These are phyloP conservation scores for Rhynchosporium graminicola DNA, from an alignment of 2,329 filamentous ascomycete genomes.

Conservation along the genomic window DNA sequence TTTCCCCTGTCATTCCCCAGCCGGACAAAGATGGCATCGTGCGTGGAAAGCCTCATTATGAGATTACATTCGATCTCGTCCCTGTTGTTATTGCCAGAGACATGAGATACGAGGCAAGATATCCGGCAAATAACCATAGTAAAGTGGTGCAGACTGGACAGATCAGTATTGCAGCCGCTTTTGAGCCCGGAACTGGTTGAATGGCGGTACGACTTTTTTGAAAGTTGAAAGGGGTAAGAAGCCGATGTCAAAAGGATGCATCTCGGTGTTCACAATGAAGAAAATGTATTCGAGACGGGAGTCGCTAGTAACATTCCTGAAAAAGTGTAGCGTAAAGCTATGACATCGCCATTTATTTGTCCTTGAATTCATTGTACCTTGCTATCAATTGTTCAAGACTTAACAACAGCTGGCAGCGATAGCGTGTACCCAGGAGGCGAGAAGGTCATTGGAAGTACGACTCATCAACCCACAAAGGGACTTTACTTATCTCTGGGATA, in stretches of 20 bases:
- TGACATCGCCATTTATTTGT: too few relatives aligned
- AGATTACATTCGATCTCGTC: slow-evolving; percentile 27
- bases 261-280: too few relatives aligned
- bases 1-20: slow-evolving; percentile 4
- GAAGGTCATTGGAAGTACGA: slow-evolving; percentile 26
- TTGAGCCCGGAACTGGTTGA: slow-evolving; percentile 21
- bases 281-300: too few relatives aligned
- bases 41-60: slow-evolving; percentile 11
- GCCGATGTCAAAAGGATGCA: too few relatives aligned
- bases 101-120: slow-evolving; percentile 29
- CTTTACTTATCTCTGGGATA: slow-evolving; percentile 29
- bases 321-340: too few relatives aligned
- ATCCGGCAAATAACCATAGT: not conserved
- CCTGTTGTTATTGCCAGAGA: slow-evolving; percentile 25
- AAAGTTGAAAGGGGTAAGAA: too few relatives aligned
- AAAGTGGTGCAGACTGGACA: slow-evolving; percentile 1
- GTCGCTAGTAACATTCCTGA: too few relatives aligned
- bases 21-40: not conserved
- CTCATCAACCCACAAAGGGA: slow-evolving; percentile 26
- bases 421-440: slow-evolving; percentile 23
- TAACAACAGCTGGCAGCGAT: slow-evolving; percentile 13
- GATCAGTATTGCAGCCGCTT: slow-evolving; percentile 32
- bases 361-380: too few relatives aligned
- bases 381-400: too few relatives aligned
- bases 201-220: too few relatives aligned